Base-by-base conservation (phyloP, 768 basidiomycete genomes). In the Mycena maculata region DNA sequence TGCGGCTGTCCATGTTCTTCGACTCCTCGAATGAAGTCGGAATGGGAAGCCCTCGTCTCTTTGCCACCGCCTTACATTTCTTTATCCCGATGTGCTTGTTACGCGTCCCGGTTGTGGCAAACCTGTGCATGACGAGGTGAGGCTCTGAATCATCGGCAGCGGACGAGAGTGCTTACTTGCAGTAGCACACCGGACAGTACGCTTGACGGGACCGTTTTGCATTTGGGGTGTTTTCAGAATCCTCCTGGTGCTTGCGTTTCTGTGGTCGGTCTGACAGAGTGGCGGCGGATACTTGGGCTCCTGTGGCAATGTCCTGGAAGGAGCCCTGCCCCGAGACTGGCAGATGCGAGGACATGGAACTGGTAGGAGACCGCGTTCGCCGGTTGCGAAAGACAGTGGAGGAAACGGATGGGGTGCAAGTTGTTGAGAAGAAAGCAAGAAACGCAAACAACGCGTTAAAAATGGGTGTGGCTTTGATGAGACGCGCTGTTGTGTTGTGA, bases 401-500 rank as follows among this genome's bases (percentile, higher is more conserved):
- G 30, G n/a, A n/a, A 58, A n/a, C 30, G 22, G 38, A 20, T 4
- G 39, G 22, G 38, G 20, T 4, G 39, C 12, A 47, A 45, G 15
- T 30, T 45, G 41, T 7, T 30, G 38, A 16, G 12, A 31, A 27
- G 27, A 18, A 44, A n/a, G 22, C 48, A 57, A 64, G 55, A 63
- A 42, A 63, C n/a, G 58, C 63, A 65, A 58, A 58, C 63, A 58
- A 65, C 39, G 55, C 61, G 63, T 58, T 56, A 48, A 54, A 44
- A 23, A 27, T 11, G 33, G 28, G n/a, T n/a, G 53, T 12, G 53
- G 44, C 38, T 64, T 57, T 48, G 42, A 28, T 33, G 20, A 33
- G 27, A 50, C 33, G 45, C 58, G 36, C 10, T 12, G 30, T 53
- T 63, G n/a, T n/a, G n/a, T n/a, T n/a, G n/a, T n/a, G 62, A 39